Evolutionary conservation across 345 rosid species (phyloP).

Genomic region (Aethionema arabicum): DNA sequence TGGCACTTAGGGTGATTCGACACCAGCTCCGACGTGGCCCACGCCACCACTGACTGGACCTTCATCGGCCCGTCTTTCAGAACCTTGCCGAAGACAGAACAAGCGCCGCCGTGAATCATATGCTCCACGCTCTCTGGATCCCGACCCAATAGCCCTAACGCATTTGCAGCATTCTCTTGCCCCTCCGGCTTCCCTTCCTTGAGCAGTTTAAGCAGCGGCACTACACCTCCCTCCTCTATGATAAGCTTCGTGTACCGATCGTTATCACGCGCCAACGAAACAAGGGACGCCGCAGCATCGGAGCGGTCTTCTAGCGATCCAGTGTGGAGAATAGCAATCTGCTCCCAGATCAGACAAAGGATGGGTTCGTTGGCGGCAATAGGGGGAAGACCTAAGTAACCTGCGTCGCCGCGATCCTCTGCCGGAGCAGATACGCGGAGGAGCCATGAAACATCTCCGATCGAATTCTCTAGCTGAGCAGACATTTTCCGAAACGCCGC

Average conservation of each 20-base stretch:
- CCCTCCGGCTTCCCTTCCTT: conserved; percentile 84
- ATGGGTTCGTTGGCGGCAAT: conserved; percentile 97
- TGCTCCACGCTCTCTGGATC: conserved; percentile 85
- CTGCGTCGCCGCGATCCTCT: conserved; percentile 65
- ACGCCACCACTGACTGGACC: conserved; percentile 82
- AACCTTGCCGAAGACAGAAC: conserved; percentile 70
- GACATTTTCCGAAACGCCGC: conserved; percentile 75
- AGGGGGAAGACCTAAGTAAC: conserved; percentile 82
- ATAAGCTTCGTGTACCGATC: conserved; percentile 90
- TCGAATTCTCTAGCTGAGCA: conserved; percentile 67
- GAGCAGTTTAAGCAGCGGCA: conserved; percentile 64
- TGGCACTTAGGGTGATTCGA: conserved; percentile 68
- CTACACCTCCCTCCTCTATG: conserved; percentile 87
- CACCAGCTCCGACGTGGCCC: conserved; percentile 86
- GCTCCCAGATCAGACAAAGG: conserved; percentile 91
- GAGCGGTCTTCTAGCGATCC: conserved; percentile 68
- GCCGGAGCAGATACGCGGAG: conserved; percentile 84
- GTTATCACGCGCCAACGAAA: conserved; percentile 78
- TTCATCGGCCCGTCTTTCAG: conserved; percentile 93
- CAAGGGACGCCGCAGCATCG: conserved; percentile 88
- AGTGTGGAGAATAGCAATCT: conserved; percentile 73
- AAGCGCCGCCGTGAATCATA: conserved; percentile 70
- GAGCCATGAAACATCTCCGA: conserved; percentile 90
- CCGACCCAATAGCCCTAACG: conserved; percentile 75
- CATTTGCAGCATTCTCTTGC: conserved; percentile 82